phyloP scores from a whole-genome alignment of 805 yeast species.

The Lipomyces japonicus region DNA sequence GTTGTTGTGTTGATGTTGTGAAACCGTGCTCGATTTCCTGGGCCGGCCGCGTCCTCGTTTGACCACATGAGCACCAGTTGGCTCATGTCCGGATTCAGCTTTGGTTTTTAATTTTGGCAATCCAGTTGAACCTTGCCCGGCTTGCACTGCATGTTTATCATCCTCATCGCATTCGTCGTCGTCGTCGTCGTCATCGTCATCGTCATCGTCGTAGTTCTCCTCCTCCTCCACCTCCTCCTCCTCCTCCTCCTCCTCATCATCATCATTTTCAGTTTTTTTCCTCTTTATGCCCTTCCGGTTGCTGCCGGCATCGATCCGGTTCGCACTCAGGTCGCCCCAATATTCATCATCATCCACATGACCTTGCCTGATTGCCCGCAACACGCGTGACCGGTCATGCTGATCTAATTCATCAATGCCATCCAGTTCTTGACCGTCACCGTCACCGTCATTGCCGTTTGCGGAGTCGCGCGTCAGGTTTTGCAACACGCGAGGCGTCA shows the following conservation, averaged over 20 bases:
- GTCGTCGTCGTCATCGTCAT: not conserved
- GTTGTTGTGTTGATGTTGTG: not conserved
- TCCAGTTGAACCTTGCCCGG: not conserved
- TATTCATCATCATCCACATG: constrained; percentile 23
- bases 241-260: no score
- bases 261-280: not conserved
- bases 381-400: constrained; percentile 13
- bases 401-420: constrained; percentile 21
- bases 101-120: not conserved
- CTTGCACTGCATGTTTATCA: not conserved
- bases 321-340: constrained; percentile 17
- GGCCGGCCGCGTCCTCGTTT: constrained; percentile 17
- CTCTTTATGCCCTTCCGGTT: constrained; percentile 6
- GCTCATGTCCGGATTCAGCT: not conserved
- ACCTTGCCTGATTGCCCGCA: constrained; percentile 20
- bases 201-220: not conserved
- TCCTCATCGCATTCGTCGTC: not conserved
- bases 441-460: constrained; percentile 11
- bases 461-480: constrained; percentile 17
- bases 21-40: constrained; percentile 1
- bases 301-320: constrained; percentile 10
- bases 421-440: constrained; percentile 13
- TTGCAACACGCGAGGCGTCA: constrained; percentile 24
- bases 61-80: not conserved
- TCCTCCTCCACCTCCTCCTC: not conserved